Evolutionary conservation across 192 early-diverging fungal species (phyloP), one percentile per base, ranked within the genome.

Genomic region (Haplosporangium gracile): DNA sequence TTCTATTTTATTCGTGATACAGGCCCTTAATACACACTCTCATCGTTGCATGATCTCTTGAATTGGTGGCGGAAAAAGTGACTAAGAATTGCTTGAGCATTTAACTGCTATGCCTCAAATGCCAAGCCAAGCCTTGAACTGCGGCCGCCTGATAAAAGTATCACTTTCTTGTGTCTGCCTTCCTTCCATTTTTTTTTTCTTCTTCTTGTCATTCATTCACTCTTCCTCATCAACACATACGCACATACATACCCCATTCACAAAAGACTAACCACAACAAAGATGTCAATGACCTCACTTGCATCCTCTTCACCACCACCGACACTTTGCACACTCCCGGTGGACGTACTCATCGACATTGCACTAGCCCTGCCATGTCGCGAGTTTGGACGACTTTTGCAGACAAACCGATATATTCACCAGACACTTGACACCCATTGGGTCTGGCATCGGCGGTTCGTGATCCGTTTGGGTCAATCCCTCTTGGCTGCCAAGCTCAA

Each of bases 401-500:
- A 78, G 69, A 70, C 69, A 22, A 71, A 36, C 49, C 69, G 77
- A 55, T 40, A 18, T 1, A 70, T 78, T 43, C 69, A 71, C 26
- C n/a, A 57, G 22, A 55, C 77, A 1, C 29, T 78, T 13, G 26
- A 78, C 4, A 71, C 77, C 4, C 77, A 78, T 49, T 78, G 47
- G 40, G 53, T 78, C 24, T 78, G 77, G 77, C 77, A 78, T 69
- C n/a, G 22, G 68, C 47, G 77, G 4, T 78, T 78, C 69, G 22
- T 69, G 5, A 38, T 40, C 38, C 77, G 77, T 24, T 42, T 78
- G n/a, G 77, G 77, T 5, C 77, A 78, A 55, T 16, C 34, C 32
- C 11, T 78, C n/a, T 49, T 78, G 32, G 34, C 38, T 22, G 32
- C 68, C 24, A 72, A 72, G 39, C 42, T 72, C 42, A 72, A 45